phyloP scores from a whole-genome alignment of 2,329 filamentous ascomycete genomes.

The Venturia asperata region DNA sequence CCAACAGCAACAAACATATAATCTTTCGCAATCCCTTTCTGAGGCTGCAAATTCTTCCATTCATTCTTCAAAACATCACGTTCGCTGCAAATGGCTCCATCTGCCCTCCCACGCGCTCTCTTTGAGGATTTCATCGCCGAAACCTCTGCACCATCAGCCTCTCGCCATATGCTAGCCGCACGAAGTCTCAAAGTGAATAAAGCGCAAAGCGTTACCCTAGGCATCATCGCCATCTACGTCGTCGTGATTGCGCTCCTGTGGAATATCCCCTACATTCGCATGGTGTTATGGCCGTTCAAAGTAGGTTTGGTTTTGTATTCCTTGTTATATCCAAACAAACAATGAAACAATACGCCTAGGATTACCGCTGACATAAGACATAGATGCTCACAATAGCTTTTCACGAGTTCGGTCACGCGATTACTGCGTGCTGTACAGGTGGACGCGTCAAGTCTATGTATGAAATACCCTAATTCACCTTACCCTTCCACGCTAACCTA shows the following conservation, averaged over 20 bases:
- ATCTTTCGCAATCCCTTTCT: not conserved
- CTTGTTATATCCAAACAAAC: not conserved
- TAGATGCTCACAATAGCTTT: conserved; percentile 79
- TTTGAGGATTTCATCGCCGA: conserved; percentile 10
- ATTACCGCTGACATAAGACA: not conserved
- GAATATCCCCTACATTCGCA: conserved; percentile 71
- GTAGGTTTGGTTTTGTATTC: too few species aligned
- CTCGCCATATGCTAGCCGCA: conserved; percentile 34
- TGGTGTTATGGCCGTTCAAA: conserved; percentile 75
- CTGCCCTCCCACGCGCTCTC: conserved; percentile 6
- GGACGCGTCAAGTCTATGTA: conserved; percentile 64
- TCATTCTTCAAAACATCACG: not conserved
- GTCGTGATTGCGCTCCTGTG: conserved; percentile 69
- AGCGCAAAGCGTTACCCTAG: conserved; percentile 64
- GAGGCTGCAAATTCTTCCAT: not conserved
- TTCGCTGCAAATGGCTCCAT: not conserved
- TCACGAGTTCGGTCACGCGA: conserved; percentile 71
- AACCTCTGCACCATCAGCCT: not conserved
- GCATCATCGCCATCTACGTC: conserved; percentile 63
- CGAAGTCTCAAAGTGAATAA: conserved; percentile 56
- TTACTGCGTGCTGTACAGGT: conserved; percentile 64
- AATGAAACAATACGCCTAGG: not conserved
- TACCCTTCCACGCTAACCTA: too few species aligned
- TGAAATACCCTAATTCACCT: too few species aligned
- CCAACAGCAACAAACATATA: not conserved